These are phyloP conservation scores for Atalantia buxifolia DNA, from an alignment of 345 rosid genomes.

Conservation along the genomic window DNA sequence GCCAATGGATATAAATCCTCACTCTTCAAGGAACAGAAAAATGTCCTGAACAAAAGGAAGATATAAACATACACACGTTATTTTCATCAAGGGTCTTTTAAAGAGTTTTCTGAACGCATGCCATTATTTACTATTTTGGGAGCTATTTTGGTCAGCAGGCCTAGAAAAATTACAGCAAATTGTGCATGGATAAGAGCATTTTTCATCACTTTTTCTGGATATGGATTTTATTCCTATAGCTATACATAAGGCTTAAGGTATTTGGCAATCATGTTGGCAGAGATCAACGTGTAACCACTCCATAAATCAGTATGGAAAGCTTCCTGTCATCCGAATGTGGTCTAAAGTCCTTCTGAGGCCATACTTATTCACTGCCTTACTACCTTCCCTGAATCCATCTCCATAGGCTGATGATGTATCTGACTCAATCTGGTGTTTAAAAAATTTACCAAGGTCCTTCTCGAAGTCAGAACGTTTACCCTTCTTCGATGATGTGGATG, in stretches of 20 bases:
- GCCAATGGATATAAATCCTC: not conserved
- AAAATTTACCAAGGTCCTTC: conserved; percentile 87
- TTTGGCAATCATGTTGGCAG: not conserved
- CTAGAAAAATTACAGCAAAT: conserved; percentile 7
- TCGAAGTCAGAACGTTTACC: conserved; percentile 83
- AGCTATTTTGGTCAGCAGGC: not conserved
- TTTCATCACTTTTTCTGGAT: conserved; percentile 10
- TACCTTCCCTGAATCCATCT: conserved; percentile 82
- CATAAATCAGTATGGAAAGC: conserved; percentile 51
- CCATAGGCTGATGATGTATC: conserved; percentile 87
- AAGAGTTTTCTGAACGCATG: not conserved
- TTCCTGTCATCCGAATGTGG: conserved; percentile 78
- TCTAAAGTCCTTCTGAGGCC: conserved; percentile 82
- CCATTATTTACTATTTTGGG: not conserved
- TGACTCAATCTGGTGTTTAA: conserved; percentile 82
- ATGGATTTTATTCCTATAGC: conserved; percentile 2
- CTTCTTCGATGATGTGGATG: conserved; percentile 69
- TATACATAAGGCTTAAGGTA: not conserved
- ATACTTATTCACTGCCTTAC: conserved; percentile 60
- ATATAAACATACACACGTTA: not conserved
- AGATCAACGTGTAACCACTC: not conserved
- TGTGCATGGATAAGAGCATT: conserved; percentile 4
- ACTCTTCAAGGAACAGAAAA: not conserved
- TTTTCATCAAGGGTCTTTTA: not conserved
- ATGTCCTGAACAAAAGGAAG: not conserved